Evolutionary conservation across 1,139 yeast genomes (phyloP).

Genomic region (Magnusiomyces fungicola): DNA sequence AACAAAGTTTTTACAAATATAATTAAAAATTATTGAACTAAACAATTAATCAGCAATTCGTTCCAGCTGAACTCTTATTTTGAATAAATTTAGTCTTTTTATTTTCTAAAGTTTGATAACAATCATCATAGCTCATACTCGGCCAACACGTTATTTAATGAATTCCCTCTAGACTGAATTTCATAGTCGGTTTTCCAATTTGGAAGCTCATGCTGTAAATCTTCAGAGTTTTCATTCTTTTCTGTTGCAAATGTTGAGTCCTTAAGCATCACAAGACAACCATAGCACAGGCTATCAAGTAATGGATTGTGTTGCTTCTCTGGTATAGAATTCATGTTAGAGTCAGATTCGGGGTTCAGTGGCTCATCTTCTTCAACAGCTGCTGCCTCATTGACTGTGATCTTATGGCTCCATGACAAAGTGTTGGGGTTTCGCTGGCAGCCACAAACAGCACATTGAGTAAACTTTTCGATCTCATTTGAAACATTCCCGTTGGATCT

Average conservation of each 20-base stretch:
- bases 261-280: constrained; percentile 57
- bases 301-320: background rate
- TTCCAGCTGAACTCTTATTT: too few species aligned
- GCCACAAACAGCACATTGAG: constrained; percentile 28
- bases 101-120: background rate
- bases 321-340: background rate
- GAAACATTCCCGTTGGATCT: constrained; percentile 8
- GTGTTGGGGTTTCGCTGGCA: constrained; percentile 40
- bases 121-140: constrained; percentile 1
- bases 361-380: constrained; percentile 24
- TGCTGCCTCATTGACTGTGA: constrained; percentile 59
- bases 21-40: too few species aligned
- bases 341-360: background rate
- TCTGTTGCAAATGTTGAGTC: constrained; percentile 14
- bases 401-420: constrained; percentile 59
- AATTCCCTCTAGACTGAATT: background rate
- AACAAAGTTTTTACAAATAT: background rate
- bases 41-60: too few species aligned
- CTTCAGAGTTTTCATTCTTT: background rate
- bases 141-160: background rate
- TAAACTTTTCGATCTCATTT: constrained; percentile 15
- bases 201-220: constrained; percentile 20
- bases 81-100: too few species aligned
- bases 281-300: constrained; percentile 53
- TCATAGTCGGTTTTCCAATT: constrained; percentile 9